phyloP scores from a whole-genome alignment of 257 asterid species.

The Solanum pinnatisectum region DNA sequence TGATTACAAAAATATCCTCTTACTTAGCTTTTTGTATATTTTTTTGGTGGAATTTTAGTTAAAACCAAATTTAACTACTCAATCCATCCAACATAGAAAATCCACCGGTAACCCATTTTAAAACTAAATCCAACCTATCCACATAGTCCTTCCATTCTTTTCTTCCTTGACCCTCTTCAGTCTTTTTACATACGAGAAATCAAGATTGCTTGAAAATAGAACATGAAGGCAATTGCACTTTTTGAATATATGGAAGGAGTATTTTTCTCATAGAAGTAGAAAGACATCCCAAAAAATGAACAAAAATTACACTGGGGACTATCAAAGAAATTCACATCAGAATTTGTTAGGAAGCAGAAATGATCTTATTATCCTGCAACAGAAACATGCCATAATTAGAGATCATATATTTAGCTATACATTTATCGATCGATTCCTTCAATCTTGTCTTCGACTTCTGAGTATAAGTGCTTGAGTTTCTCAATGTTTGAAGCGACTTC shows the following conservation, averaged over 20 bases:
- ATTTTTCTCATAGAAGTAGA: not conserved
- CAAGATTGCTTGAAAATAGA: too few species aligned
- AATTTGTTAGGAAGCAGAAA: not conserved
- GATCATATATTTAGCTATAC: not conserved
- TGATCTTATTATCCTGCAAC: not conserved
- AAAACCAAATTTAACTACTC: too few species aligned
- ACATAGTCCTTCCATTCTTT: too few species aligned
- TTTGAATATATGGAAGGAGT: not conserved
- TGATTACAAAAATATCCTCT: too few species aligned
- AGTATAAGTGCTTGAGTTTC: constrained; percentile 62
- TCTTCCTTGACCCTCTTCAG: too few species aligned
- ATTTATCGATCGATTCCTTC: constrained; percentile 75
- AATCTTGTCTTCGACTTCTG: constrained; percentile 96
- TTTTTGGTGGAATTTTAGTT: too few species aligned
- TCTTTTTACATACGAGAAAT: too few species aligned
- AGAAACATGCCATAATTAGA: not conserved
- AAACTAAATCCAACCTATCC: too few species aligned
- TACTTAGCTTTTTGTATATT: too few species aligned
- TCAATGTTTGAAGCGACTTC: constrained; percentile 34
- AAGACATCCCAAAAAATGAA: not conserved
- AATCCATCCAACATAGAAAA: too few species aligned
- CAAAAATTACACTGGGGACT: constrained; percentile 5
- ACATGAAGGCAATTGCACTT: not conserved
- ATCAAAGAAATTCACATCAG: not conserved
- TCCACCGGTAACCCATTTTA: too few species aligned